Evolutionary conservation across 345 rosid genomes (phyloP).

Genomic region (Eucalyptus curtisii): DNA sequence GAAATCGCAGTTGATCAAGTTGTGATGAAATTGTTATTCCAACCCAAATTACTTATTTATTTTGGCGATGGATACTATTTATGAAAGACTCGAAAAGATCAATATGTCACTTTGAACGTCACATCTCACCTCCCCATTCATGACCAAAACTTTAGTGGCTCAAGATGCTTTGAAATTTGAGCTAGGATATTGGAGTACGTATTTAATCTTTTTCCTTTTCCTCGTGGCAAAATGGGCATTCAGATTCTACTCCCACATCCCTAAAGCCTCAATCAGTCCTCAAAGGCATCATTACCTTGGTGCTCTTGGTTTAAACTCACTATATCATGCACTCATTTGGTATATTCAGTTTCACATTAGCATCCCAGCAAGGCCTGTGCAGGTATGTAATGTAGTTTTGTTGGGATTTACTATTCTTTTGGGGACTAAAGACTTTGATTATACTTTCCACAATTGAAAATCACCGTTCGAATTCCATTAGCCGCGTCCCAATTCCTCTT

Average conservation of each 20-base stretch:
- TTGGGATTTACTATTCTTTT: background rate
- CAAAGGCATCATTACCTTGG: background rate
- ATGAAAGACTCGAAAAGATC: background rate
- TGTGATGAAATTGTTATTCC: background rate
- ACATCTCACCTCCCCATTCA: background rate
- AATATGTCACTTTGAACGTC: background rate
- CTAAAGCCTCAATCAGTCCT: background rate
- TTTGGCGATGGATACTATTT: background rate
- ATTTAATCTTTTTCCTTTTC: background rate
- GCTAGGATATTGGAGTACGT: background rate
- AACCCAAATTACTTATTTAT: background rate
- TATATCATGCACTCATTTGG: background rate
- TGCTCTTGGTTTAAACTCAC: background rate
- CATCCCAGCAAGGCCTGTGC: background rate
- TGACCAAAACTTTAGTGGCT: background rate
- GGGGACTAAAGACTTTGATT: background rate
- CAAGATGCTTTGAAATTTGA: background rate
- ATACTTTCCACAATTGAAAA: background rate
- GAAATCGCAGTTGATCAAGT: background rate
- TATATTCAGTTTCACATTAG: background rate
- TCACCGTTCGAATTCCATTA: background rate
- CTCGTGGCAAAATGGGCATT: background rate
- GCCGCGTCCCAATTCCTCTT: too few relatives aligned
- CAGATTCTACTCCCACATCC: background rate
- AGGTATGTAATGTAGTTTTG: background rate